Base-by-base conservation (phyloP, 345 rosid genomes). In the Litchi chinensis region DNA sequence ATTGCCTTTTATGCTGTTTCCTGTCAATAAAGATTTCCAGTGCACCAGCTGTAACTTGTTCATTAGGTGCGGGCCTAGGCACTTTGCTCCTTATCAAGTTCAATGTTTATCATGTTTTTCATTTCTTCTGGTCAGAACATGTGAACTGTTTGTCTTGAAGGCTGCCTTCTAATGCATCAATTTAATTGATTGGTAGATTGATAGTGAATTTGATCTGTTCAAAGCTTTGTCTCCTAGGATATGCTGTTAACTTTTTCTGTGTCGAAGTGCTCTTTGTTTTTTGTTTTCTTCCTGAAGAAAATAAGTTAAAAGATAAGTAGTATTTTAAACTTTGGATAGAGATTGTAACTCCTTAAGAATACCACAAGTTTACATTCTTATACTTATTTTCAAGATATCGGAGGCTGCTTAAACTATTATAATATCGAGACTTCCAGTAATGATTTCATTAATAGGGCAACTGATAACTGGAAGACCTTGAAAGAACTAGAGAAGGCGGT, bases 401-500 rank as follows among this genome's bases (percentile, higher is more conserved):
- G n/a, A 8, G 39, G 52, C 11, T 44, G 28, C 41, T 37, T 10
- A 39, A 52, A 48, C 21, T 74, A 3, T 48, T 41, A 12, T 65
- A 19, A 48, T 26, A 10, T 48, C 15, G 46, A 43, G 13, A 46
- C 66, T 5, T 76, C 39, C n/a, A 11, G 56, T 62, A 28, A 52
- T 41, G 15, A 44, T 81, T 70, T 65, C 79, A 60, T 79, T 41
- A 22, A 62, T 84, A 95, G 98, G 92, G 95, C 97, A 68, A 84
- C 87, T 77, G 86, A 87, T 74, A 95, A 95, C 79, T 95, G 98
- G 98, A 92, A 89, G 83, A 89, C 92, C 68, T 79, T 95, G 86
- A 90, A 93, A 87, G 97, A 90, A 89, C 89, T 95, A 67, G 98
- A 93, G 88, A 88, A 88, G 83, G 98, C 98, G 4, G 82, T 90